Evolutionary conservation across 306 rosid genomes (phyloP), one percentile per base, ranked within the genome.

Genomic region (Cicer yamashitae): DNA sequence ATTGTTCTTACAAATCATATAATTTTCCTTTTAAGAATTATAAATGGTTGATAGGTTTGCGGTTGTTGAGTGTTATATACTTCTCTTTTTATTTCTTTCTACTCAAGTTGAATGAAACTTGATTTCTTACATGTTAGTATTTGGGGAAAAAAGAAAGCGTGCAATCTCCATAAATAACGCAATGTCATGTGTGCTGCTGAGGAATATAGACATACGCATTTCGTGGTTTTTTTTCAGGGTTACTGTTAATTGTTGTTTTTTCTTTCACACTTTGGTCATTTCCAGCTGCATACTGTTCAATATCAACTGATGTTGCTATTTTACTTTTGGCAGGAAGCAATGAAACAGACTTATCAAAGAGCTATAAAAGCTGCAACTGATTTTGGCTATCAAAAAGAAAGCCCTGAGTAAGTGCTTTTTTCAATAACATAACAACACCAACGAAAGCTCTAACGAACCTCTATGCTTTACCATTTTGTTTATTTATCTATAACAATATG

Each of bases 271-370:
- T 44, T 41, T 22, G 45, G 41, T 14, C 30, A 20, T 65, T 47
- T n/a, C 53, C 47, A 7, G 51, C 59, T 63, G 1, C 50, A 12
- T 51, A 46, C 53, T 69, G 72, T 73, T 12, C 61, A 14, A 60
- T 30, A 11, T 25, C 45, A 80, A 73, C 22, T 52, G 25, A 11
- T 57, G 13, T 40, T 76, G 13, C 40, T 6, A 30, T 14, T 79
- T 58, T 62, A 8, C 43, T 45, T 71, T 78, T 78, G 67, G 52
- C 86, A 93, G 98, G 98, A 91, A 82, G 96, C 96, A 60, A 91
- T 93, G 90, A 93, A 89, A 74, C 98, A 93, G 82, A 93, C 93
- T 62, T 93, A 93, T 79, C 96, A 93, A 85, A 93, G 93, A 83
- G 89, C 96, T 74, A 87, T 86, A 40, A 93, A 93, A 84, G 98